Base-by-base conservation (phyloP, 2,329 filamentous ascomycete species). In the Metarhizium anisopliae region DNA sequence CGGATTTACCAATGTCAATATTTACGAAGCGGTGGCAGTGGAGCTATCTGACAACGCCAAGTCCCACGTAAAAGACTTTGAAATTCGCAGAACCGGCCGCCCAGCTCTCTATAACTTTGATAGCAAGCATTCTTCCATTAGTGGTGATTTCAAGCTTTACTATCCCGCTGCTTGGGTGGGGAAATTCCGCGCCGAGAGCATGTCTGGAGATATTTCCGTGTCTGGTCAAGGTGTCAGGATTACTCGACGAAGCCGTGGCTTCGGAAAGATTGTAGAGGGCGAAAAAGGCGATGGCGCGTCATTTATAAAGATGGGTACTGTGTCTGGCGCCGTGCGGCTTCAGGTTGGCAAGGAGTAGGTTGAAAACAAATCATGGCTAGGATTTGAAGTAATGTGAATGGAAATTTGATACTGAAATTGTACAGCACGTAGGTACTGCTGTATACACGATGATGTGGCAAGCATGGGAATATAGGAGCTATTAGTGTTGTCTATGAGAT, bases 131-230 rank as follows among this genome's bases (percentile, higher is more conserved):
- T 66, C 58, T 25, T 73, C 74, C 45, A 71, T 77, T 10, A 77
- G 75, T 54, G 78, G 77, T 6, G 51, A 62, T 36, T 60, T 80
- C 51, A 62, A 61, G 14, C 66, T 82, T 25, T 58, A 52, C 16
- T 81, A 80, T 59, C 79, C 80, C 0, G 62, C 61, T 25, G 67
- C 72, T 2, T 83, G 80, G 80, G 74, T 76, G 59, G 80, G 80
- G 14, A 59, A 60, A 20, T 64, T 81, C 38, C 58, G 58, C 10
- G 71, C 74, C 13, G 55, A 69, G 56, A 70, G 72, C 18, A 65
- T 75, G 16, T 72, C 72, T 29, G 78, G 78, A 2, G 59, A 55
- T 10, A 65, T 80, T 35, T 54, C 57, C 2, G 66, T 75, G 7
- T 58, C 53, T 20, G 80, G 80, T 14, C 68, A 73, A 45, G 77